Percentiles rank a stretch among this genome's conserved stretches.
These are phyloP conservation scores for Paraconiothyrium sp. DNA, from an alignment of 2,329 filamentous ascomycete species.

Conservation along the genomic window DNA sequence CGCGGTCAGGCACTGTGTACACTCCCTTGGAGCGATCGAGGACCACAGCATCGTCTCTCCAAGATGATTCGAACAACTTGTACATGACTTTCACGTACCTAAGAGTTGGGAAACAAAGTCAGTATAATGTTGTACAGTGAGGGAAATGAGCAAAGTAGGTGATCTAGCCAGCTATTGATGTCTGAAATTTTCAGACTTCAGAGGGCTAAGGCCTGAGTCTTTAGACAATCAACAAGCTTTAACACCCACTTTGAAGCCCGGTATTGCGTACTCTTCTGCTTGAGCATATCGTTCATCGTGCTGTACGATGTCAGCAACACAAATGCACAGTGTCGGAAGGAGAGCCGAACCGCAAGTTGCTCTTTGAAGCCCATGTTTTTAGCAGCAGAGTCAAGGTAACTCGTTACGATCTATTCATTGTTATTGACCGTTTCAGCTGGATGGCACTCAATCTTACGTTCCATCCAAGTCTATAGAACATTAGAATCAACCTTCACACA, in stretches of 20 bases:
- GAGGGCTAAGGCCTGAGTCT: too few species aligned
- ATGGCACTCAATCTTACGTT: conserved; percentile 15
- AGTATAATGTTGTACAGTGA: too few species aligned
- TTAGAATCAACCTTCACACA: neutral
- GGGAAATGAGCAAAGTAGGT: too few species aligned
- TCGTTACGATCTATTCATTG: conserved; percentile 67
- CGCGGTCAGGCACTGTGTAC: conserved; percentile 67
- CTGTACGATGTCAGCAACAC: conserved; percentile 34
- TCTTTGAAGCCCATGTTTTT: conserved; percentile 68
- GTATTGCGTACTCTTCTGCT: conserved; percentile 69
- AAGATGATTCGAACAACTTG: conserved; percentile 74
- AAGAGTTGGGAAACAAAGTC: too few species aligned
- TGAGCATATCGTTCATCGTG: conserved; percentile 75
- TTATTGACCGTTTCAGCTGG: conserved; percentile 3
- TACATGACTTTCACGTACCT: conserved; percentile 67
- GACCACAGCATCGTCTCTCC: conserved; percentile 72
- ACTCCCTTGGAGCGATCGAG: conserved; percentile 66
- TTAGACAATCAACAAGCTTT: too few species aligned
- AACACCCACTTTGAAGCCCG: too few species aligned
- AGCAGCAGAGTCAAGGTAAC: conserved; percentile 73
- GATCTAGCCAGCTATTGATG: too few species aligned
- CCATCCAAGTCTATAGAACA: conserved; percentile 19
- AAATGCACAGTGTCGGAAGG: conserved; percentile 67
- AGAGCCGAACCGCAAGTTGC: conserved; percentile 63
- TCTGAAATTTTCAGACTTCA: too few species aligned